These are phyloP conservation scores for Cinnamomum chago DNA, from an alignment of 164 flowering plant species.

Conservation along the genomic window DNA sequence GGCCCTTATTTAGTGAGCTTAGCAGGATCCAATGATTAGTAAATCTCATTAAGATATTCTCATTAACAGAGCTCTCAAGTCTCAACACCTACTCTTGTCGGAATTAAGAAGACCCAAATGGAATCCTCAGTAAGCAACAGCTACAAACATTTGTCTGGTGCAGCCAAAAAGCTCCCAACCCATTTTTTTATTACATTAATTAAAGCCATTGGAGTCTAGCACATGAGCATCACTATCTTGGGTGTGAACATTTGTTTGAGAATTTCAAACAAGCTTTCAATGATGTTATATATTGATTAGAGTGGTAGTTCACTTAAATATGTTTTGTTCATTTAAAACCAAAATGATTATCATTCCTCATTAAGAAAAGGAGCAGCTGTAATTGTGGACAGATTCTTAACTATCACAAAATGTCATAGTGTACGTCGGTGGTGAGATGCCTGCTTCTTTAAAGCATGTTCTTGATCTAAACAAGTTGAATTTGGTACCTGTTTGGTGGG, in stretches of 20 bases:
- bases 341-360: not conserved
- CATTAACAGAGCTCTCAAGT: not conserved
- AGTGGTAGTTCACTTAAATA: not conserved
- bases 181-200: too few species aligned
- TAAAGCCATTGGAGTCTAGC: not conserved
- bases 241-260: not conserved
- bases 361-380: not conserved
- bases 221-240: not conserved
- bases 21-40: not conserved
- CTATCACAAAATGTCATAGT: not conserved
- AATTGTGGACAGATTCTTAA: not conserved
- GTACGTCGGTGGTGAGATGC: slow-evolving; percentile 1
- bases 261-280: not conserved
- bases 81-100: not conserved
- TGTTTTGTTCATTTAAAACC: not conserved
- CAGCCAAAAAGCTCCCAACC: not conserved
- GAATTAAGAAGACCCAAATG: not conserved
- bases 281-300: not conserved
- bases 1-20: not conserved
- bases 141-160: not conserved
- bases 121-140: not conserved
- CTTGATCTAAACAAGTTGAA: not conserved
- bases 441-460: slow-evolving; percentile 5
- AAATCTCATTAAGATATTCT: not conserved
- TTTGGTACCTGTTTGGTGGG: not conserved